Percentiles rank a stretch among this genome's conserved stretches.
Evolutionary conservation across 2,329 filamentous ascomycete genomes (phyloP).

Genomic region (Delphinella strobiligena): DNA sequence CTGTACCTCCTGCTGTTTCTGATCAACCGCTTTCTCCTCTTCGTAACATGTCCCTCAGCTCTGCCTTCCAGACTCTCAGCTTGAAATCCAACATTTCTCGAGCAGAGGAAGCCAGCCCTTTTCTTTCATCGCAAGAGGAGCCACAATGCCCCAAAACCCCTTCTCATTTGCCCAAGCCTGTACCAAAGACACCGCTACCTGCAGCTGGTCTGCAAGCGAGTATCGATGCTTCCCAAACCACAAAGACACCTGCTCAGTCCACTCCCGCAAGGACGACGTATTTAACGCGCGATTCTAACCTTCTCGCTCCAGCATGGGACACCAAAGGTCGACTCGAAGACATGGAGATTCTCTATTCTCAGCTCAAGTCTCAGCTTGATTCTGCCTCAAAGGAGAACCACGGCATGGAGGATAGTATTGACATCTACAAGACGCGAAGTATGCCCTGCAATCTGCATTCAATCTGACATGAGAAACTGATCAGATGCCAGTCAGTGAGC

Average conservation of each 20-base stretch:
- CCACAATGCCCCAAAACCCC: slow-evolving; percentile 9
- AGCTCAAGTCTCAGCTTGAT: slow-evolving; percentile 61
- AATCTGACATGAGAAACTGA: slow-evolving; percentile 2
- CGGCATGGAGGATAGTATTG: slow-evolving; percentile 60
- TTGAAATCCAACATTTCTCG: slow-evolving; percentile 7
- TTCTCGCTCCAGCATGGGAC: slow-evolving; percentile 60
- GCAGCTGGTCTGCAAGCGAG: not conserved
- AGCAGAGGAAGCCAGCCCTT: not conserved
- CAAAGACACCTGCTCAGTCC: slow-evolving; percentile 7
- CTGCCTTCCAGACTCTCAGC: slow-evolving; percentile 10
- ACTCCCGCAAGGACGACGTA: slow-evolving; percentile 19
- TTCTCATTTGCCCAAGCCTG: slow-evolving; percentile 12
- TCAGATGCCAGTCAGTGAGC: slow-evolving; percentile 37
- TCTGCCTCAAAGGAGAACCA: slow-evolving; percentile 56
- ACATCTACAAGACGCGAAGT: slow-evolving; percentile 65
- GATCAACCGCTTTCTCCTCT: not conserved
- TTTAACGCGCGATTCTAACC: slow-evolving; percentile 65
- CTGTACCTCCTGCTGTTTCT: not conserved
- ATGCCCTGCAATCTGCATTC: slow-evolving; percentile 18
- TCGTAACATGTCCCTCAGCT: slow-evolving; percentile 10
- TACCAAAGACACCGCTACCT: slow-evolving; percentile 7
- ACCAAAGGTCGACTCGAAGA: slow-evolving; percentile 63
- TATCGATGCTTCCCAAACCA: slow-evolving; percentile 8
- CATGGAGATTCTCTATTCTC: slow-evolving; percentile 62
- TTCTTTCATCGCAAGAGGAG: slow-evolving; percentile 9